Evolutionary conservation across 2,329 filamentous ascomycete genomes (phyloP), one percentile per base, ranked within the genome.

Genomic region (Geosmithia flava): DNA sequence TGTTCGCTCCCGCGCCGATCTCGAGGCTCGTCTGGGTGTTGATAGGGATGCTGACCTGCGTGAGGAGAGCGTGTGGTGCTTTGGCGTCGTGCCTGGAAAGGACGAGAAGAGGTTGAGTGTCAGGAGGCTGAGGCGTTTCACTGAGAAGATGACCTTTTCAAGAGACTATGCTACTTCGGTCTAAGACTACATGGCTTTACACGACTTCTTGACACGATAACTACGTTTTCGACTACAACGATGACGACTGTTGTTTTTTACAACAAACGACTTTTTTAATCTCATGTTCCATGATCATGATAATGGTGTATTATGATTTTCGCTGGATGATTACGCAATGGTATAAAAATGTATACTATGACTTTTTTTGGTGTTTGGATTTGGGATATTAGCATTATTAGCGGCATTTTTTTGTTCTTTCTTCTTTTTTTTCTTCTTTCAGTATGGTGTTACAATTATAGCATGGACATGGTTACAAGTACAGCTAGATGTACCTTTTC

Each of bases 1-100:
- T 39, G 78, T 83, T 2, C 70, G 73, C 27, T 81, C 74, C n/a
- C 83, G 81, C 53, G 70, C 70, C 0, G 83, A 89, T 53, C 73
- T 96, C 19, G 74, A 83, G 20, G 80, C 76, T 0, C 71, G 85
- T 42, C 68, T 95, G 2, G 81, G 87, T 46, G 70, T 78, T 42
- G 66, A 69, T 30, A 61, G 64, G 23, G 27, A 17, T 43, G 54
- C 56, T n/a, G 58, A 66, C 48, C 58, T 60, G 47, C 69, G 64
- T 53, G 72, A 65, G 49, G 73, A 72, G 62, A 76, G 69, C 29
- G 56, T 67, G 47, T 80, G 76, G 76, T 67, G 64, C 47, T 71
- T 80, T 51, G 70, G 70, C 40, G 60, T 68, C 42, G 56, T 61
- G 44, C 55, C 62, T 2, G 54, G 72, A 57, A 52, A 63, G 49